Conservation (phyloP, 2,329 filamentous ascomycete genomes). For the Zelopaecilomyces penicillatus region DNA sequence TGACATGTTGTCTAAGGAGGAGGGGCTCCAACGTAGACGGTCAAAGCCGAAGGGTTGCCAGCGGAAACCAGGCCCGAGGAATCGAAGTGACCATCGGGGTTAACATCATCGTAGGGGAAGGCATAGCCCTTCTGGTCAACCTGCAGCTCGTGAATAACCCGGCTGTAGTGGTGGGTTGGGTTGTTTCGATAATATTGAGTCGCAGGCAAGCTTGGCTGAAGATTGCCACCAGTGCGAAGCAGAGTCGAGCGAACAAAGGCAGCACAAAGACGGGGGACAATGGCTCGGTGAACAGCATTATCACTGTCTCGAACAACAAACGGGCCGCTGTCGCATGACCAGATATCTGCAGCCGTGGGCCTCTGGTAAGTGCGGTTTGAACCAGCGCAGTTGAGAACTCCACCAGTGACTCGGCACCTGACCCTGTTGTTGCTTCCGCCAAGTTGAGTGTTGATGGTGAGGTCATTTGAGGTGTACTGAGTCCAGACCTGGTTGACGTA, state of each 20-base stretch:
- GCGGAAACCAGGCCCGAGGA: slow-evolving; percentile 28
- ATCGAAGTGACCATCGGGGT: slow-evolving; percentile 45
- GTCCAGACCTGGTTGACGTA: slow-evolving; percentile 38
- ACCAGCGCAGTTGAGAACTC: slow-evolving; percentile 27
- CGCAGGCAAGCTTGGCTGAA: slow-evolving; percentile 30
- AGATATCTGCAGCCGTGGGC: slow-evolving; percentile 36
- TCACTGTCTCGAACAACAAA: slow-evolving; percentile 28
- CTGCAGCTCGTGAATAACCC: slow-evolving; percentile 51
- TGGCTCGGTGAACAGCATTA: slow-evolving; percentile 29
- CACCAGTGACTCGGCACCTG: slow-evolving; percentile 26
- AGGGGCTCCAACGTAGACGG: slow-evolving; percentile 14
- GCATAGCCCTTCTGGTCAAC: slow-evolving; percentile 52
- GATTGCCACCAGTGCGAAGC: slow-evolving; percentile 34
- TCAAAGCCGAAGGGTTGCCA: slow-evolving; percentile 14
- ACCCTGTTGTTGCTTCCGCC: slow-evolving; percentile 24
- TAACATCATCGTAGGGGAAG: slow-evolving; percentile 60
- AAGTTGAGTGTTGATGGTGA: slow-evolving; percentile 34
- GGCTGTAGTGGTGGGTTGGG: slow-evolving; percentile 45
- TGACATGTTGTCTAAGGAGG: too few relatives aligned
- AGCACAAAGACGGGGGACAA: slow-evolving; percentile 38
- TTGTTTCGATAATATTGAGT: slow-evolving; percentile 33
- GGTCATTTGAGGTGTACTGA: slow-evolving; percentile 26
- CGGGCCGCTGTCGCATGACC: slow-evolving; percentile 39
- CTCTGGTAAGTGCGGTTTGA: slow-evolving; percentile 34
- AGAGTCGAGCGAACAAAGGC: slow-evolving; percentile 37